Percentiles rank a stretch among this genome's conserved stretches.
phyloP scores from a whole-genome alignment of 257 asterid genomes.

The Solanum clarkiae region DNA sequence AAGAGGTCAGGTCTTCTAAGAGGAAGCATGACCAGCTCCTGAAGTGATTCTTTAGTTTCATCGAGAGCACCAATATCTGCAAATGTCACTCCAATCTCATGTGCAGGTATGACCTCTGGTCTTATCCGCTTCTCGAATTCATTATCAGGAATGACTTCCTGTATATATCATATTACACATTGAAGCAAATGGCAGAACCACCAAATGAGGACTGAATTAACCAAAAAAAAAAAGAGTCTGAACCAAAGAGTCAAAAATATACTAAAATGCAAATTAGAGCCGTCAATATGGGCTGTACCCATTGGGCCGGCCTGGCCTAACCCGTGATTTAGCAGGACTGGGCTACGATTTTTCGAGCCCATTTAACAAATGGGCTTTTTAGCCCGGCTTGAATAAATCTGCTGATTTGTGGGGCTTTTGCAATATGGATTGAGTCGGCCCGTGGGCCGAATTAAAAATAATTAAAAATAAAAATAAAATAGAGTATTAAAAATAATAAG shows the following conservation, averaged over 20 bases:
- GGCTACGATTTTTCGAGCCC: too few species aligned
- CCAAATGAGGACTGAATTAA: background rate
- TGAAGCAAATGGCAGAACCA: background rate
- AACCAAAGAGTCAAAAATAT: background rate
- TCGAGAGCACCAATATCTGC: conserved; percentile 81
- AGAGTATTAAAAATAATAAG: too few species aligned
- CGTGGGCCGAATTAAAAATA: too few species aligned
- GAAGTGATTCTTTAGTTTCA: conserved; percentile 87
- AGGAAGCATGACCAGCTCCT: conserved; percentile 99
- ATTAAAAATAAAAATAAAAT: too few species aligned
- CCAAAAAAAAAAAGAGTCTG: background rate
- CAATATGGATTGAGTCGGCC: too few species aligned
- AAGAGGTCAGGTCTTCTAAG: conserved; percentile 94
- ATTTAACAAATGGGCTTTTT: too few species aligned
- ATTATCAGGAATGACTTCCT: conserved; percentile 89
- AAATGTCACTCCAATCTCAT: conserved; percentile 81
- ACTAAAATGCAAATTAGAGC: background rate
- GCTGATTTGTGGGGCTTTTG: too few species aligned
- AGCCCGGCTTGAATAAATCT: too few species aligned
- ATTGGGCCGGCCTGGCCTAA: too few species aligned
- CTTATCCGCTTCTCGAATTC: conserved; percentile 94
- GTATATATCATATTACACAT: conserved; percentile 8
- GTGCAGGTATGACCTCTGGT: conserved; percentile 91
- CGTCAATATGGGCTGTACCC: too few species aligned
- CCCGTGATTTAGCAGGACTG: too few species aligned